Evolutionary conservation across 129 eudicot species (phyloP), one percentile per base, ranked within the genome.

Genomic region (Glebionis coronaria): DNA sequence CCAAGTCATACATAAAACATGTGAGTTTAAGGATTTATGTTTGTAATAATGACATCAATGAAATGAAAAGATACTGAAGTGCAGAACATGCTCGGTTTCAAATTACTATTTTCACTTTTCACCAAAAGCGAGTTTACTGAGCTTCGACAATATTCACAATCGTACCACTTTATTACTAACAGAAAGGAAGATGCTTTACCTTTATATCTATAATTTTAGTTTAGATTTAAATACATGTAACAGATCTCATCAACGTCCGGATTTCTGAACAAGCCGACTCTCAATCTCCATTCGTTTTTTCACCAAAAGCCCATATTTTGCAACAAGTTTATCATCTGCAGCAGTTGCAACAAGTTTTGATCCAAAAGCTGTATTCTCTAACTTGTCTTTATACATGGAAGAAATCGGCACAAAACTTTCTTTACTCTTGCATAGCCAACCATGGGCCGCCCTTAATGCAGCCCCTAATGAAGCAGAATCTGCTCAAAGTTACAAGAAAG

Each of bases 401-500:
- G 80, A 76, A 27, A 93, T 86, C 2, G 95, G 97, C 21, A 88
- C 84, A 59, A 93, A 93, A 16, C 54, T 53, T 3, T 90, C 92
- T 54, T 79, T 86, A 58, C 74, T 71, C 21, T 82, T 56, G 95
- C 98, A 93, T 49, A 92, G 56, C 98, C 98, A 92, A 45, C 98
- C 96, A 67, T 92, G 98, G 61, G 98, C 96, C 6, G 98, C 98
- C 81, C 98, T 81, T 51, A 92, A 68, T 67, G 98, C 98, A 29
- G 91, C 98, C 19, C 98, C 98, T 72, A 88, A 23, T 4, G 98
- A 88, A 15, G 98, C 98, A 1, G 98, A 88, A 73, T 88, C 98
- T 88, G 84, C 55, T 54, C 53, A 64, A 31, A 47, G 54, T 69
- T 42, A 28, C 50, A 29, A 20, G 9, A 64, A 19, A 70, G 19